phyloP scores from a whole-genome alignment of 495 filamentous ascomycete genomes.

The Aspergillus campestris region DNA sequence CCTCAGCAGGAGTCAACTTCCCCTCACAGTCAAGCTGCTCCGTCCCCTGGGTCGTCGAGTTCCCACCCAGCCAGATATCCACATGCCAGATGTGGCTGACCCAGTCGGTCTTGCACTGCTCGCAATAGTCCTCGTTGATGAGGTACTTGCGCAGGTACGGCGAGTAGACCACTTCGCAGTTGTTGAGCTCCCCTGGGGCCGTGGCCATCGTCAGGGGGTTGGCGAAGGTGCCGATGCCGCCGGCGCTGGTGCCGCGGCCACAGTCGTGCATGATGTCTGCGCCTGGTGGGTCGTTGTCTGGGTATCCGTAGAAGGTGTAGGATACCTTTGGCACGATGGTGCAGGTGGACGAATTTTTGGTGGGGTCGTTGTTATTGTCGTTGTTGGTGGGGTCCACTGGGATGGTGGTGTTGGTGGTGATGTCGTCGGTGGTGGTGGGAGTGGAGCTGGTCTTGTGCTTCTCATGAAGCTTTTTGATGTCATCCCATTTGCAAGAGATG shows the following conservation, averaged over 20 bases:
- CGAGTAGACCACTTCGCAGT: conserved; percentile 37
- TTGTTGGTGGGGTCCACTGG: too few relatives aligned
- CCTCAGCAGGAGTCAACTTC: conserved; percentile 14
- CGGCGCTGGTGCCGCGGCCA: conserved; percentile 20
- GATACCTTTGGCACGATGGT: not conserved
- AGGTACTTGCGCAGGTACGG: conserved; percentile 36
- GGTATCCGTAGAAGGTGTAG: conserved; percentile 28
- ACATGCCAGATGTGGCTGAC: conserved; percentile 24
- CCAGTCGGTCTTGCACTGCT: conserved; percentile 23
- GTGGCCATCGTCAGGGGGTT: conserved; percentile 40
- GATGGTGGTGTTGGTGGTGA: too few relatives aligned
- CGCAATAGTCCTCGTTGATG: conserved; percentile 25
- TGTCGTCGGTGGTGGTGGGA: too few relatives aligned
- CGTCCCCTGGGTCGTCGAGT: conserved; percentile 17
- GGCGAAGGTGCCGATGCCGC: conserved; percentile 27
- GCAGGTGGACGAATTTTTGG: not conserved
- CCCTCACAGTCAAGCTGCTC: conserved; percentile 29
- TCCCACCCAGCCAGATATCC: conserved; percentile 36
- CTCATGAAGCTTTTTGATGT: too few relatives aligned
- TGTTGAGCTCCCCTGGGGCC: conserved; percentile 26
- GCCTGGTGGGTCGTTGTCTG: conserved; percentile 36
- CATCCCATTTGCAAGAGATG: too few relatives aligned
- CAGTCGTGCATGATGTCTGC: conserved; percentile 27
- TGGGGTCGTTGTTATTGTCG: too few relatives aligned
- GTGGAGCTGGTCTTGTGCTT: too few relatives aligned